Evolutionary conservation across 345 rosid species (phyloP), one percentile per base, ranked within the genome.

Genomic region (Bruguiera parviflora): DNA sequence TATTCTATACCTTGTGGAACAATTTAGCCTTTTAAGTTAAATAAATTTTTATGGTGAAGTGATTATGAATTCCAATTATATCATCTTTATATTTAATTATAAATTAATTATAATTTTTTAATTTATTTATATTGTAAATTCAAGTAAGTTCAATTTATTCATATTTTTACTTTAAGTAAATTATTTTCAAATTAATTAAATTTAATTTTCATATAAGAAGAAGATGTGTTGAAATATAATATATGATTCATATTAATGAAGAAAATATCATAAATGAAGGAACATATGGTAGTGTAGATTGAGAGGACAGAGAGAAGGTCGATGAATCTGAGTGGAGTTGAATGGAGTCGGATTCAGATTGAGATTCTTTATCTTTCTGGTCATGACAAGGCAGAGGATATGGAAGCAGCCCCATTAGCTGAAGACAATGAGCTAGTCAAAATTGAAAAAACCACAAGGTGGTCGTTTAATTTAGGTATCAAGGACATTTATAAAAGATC

Each of bases 221-320:
- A 27, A 27, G 28, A 27, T 27, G 28, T 27, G 28, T 27, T 1
- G 28, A 27, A 27, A 27, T 29, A 29, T 29, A 29, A 29, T 2
- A 29, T 29, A 29, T 29, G 31, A 29, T 4, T 29, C 3, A 4
- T 29, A 29, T 29, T 29, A 27, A 25, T 1, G 27, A 84, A 10
- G 97, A 95, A n/a, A 91, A 87, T 52, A 84, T 79, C 53, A 89
- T 73, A 9, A 88, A 82, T 18, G 93, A 83, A 16, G 87, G 91
- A 72, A 88, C 77, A 8, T 86, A 77, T 0, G 84, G 88, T 7
- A 78, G 79, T 65, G 84, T 80, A 31, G 78, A 71, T 19, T 75
- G 86, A 47, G 95, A 87, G 28, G 85, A 78, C 35, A 85, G 79
- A 59, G 89, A 84, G 1, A 84, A 65, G 46, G 74, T 62, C 33